Percentiles rank a stretch among this genome's conserved stretches.
Evolutionary conservation across 257 asterid genomes (phyloP).

Genomic region (Solanum paucissectum): DNA sequence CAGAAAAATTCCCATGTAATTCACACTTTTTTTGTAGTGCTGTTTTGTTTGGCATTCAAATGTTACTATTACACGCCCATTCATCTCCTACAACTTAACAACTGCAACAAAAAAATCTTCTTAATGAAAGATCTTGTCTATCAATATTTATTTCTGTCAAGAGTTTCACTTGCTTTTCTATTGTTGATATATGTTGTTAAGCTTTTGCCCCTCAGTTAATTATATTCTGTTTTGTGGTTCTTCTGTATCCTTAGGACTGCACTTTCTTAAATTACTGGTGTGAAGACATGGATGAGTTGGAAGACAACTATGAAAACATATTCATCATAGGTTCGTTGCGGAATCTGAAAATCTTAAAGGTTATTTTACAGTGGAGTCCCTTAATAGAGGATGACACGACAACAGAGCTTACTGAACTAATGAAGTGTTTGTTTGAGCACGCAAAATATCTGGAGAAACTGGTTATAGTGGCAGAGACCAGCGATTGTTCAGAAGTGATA

Average conservation of each 20-base stretch:
- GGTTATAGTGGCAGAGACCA: not conserved
- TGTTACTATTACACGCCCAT: not conserved
- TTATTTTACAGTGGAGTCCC: too few relatives aligned
- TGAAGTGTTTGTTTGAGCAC: too few relatives aligned
- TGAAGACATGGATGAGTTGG: not conserved
- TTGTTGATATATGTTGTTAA: not conserved
- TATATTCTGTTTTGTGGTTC: not conserved
- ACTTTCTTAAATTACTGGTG: not conserved
- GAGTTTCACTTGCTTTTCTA: not conserved
- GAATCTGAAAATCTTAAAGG: not conserved
- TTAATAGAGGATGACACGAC: too few relatives aligned
- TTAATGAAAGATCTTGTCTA: not conserved
- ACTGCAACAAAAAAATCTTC: not conserved
- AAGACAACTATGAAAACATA: not conserved
- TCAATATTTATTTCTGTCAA: not conserved
- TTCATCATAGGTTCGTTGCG: not conserved
- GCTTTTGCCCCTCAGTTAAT: not conserved
- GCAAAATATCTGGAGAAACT: not conserved
- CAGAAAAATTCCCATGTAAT: too few relatives aligned
- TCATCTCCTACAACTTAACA: too few relatives aligned
- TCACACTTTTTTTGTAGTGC: too few relatives aligned
- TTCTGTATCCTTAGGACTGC: not conserved
- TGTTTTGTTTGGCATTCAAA: not conserved
- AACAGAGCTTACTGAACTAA: too few relatives aligned
- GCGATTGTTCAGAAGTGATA: not conserved